A percentile compares a stretch with the other conserved stretches of the same genome.
These are phyloP conservation scores for Fagus crenata DNA, from an alignment of 306 rosid genomes.

Conservation along the genomic window DNA sequence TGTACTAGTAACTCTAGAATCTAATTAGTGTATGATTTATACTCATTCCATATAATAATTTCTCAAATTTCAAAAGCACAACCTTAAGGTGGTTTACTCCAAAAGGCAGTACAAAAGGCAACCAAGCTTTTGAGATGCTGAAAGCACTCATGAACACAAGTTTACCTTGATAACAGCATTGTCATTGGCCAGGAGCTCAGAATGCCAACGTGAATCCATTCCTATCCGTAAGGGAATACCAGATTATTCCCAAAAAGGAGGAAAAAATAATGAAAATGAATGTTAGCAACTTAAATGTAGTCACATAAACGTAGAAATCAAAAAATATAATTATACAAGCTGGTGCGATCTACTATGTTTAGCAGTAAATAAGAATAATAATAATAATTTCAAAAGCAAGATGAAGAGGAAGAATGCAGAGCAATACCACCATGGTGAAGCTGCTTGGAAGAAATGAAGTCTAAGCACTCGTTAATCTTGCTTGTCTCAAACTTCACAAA, in stretches of 20 bases:
- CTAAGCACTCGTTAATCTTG: conserved; percentile 92
- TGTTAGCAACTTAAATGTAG: conserved; percentile 10
- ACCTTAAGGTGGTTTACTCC: conserved; percentile 18
- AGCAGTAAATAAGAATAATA: conserved; percentile 9
- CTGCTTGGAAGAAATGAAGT: conserved; percentile 89
- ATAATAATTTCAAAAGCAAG: conserved; percentile 1
- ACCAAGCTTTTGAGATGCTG: conserved; percentile 12
- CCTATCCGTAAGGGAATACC: conserved; percentile 36
- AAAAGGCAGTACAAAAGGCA: not conserved
- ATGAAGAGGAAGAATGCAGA: not conserved
- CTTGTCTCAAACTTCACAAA: conserved; percentile 96
- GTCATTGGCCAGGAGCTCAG: conserved; percentile 49
- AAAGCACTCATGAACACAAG: conserved; percentile 17
- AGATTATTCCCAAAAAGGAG: not conserved
- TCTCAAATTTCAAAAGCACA: conserved; percentile 4
- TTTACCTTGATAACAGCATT: conserved; percentile 85
- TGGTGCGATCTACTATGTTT: not conserved
- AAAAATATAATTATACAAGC: conserved; percentile 1
- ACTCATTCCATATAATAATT: conserved; percentile 5
- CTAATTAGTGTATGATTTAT: not conserved
- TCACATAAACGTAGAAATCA: conserved; percentile 17
- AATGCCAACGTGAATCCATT: conserved; percentile 62
- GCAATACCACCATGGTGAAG: conserved; percentile 81
- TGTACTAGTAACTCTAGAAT: conserved; percentile 21
- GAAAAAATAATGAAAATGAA: not conserved